Percentiles rank a stretch among this genome's conserved stretches.
These are phyloP conservation scores for Cochlearia excelsa DNA, from an alignment of 345 rosid species.

Conservation along the genomic window DNA sequence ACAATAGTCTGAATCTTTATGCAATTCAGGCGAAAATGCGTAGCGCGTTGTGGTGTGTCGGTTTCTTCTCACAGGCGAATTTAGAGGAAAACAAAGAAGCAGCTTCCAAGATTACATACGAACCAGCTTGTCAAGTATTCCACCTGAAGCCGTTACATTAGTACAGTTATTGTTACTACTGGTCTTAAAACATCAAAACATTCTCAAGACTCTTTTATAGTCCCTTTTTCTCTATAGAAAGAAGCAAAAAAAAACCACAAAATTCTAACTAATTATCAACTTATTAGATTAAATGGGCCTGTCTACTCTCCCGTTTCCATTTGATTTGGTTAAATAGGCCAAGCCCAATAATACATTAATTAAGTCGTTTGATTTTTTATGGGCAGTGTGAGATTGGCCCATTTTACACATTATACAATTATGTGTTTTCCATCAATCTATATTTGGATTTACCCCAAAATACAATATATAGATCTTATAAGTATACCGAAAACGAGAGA, in stretches of 20 bases:
- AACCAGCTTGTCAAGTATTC: constrained; percentile 84
- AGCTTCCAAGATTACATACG: constrained; percentile 53
- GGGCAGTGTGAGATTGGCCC: constrained; percentile 2
- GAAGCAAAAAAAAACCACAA: constrained; percentile 12
- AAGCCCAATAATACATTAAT: not conserved
- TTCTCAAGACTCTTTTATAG: constrained; percentile 10
- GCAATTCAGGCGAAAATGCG: constrained; percentile 60
- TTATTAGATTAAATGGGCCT: not conserved
- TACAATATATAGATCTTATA: not conserved
- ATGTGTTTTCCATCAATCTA: not conserved
- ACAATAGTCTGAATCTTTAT: too few species aligned
- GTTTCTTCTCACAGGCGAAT: constrained; percentile 55
- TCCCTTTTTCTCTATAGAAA: constrained; percentile 28
- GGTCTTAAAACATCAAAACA: too few species aligned
- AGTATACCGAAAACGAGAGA: constrained; percentile 20
- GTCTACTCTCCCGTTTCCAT: not conserved
- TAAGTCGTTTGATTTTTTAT: not conserved
- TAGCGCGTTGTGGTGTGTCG: constrained; percentile 69
- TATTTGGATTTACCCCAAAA: constrained; percentile 13
- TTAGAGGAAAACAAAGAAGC: constrained; percentile 71
- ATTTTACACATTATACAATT: not conserved
- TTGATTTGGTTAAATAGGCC: constrained; percentile 3
- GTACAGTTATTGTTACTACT: too few species aligned
- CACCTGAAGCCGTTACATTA: constrained; percentile 73
- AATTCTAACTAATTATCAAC: constrained; percentile 22